Base-by-base conservation (phyloP, 2,329 filamentous ascomycete genomes). In the Scedosporium dehoogii region DNA sequence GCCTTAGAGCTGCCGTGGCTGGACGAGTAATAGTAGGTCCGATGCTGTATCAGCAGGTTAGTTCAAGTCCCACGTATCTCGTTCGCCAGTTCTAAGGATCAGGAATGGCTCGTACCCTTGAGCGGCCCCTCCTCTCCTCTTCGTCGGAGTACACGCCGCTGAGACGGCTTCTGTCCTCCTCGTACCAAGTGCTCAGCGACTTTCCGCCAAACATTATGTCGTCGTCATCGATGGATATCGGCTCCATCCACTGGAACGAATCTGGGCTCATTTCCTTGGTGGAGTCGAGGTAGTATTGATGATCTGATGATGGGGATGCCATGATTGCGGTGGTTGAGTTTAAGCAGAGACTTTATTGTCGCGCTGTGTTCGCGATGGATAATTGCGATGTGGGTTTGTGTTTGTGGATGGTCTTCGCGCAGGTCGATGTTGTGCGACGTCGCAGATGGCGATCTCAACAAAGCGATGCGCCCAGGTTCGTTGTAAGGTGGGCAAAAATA, bases 131-230 rank as follows among this genome's bases (percentile, higher is more conserved):
- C 16, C 72, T 68, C 70, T 75, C 70, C 68, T 76, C 72, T 56
- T 74, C 70, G 53, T 75, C 77, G 27, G 75, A 73, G 58, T 72
- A 72, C 59, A 66, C 56, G 25, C 69, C 72, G 71, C 74, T 76
- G 60, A 77, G 70, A 18, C 75, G 72, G 59, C 76, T 73, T 51
- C 80, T 76, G 65, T 83, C 81, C 73, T 85, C 83, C 72, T 85
- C 83, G 70, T 85, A 83, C 82, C 82, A 85, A 16, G 78, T 73
- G 70, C 81, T 82, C 51, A 85, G 71, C 46, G 81, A 76, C 77
- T 85, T 85, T 67, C 83, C 83, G 62, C 82, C 81, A 67, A 85
- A 85, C 70, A 78, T 84, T 44, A 85, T 74, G 66, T 85, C 83
- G 63, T 85, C 82, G 68, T 85, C 83, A 62, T 85, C 82, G 67